A percentile compares a stretch with the other conserved stretches of the same genome.
Conservation (phyloP, 2,329 filamentous ascomycete species). For the Fusarium sp. region DNA sequence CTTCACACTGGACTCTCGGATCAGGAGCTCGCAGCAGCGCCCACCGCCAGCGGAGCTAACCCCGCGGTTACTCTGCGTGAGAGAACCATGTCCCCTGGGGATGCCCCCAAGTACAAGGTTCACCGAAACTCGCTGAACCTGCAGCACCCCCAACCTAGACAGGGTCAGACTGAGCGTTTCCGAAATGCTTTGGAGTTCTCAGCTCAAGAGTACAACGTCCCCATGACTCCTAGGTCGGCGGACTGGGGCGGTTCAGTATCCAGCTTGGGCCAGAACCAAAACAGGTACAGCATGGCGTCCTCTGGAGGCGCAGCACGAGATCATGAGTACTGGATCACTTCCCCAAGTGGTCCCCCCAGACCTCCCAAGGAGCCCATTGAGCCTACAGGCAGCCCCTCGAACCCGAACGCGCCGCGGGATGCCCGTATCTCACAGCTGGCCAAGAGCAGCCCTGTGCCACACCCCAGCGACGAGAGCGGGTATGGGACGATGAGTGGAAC, state of each 20-base stretch:
- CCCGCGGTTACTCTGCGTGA: conserved; percentile 50
- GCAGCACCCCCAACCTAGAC: conserved; percentile 79
- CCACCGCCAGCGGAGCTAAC: conserved; percentile 35
- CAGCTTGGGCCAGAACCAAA: conserved; percentile 59
- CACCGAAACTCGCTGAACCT: conserved; percentile 82
- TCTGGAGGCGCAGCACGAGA: conserved; percentile 45
- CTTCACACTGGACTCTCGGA: conserved; percentile 65
- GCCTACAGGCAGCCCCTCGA: conserved; percentile 50
- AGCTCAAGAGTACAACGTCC: conserved; percentile 70
- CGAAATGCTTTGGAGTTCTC: conserved; percentile 76
- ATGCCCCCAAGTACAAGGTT: conserved; percentile 83
- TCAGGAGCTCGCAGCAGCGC: conserved; percentile 48
- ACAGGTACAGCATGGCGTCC: conserved; percentile 59
- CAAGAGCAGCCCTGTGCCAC: conserved; percentile 64
- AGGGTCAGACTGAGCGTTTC: conserved; percentile 76
- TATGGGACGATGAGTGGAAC: conserved; percentile 59
- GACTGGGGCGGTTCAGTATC: conserved; percentile 70
- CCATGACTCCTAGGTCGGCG: conserved; percentile 66
- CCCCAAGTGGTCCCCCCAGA: conserved; percentile 59
- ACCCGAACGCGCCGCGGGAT: conserved; percentile 56
- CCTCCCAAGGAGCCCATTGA: conserved; percentile 70
- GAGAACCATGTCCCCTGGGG: conserved; percentile 64
- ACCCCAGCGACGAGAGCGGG: conserved; percentile 63
- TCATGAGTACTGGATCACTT: conserved; percentile 56
- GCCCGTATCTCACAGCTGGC: conserved; percentile 60